phyloP scores from a whole-genome alignment of 768 basidiomycete species.

The Leccinum truebloodii region DNA sequence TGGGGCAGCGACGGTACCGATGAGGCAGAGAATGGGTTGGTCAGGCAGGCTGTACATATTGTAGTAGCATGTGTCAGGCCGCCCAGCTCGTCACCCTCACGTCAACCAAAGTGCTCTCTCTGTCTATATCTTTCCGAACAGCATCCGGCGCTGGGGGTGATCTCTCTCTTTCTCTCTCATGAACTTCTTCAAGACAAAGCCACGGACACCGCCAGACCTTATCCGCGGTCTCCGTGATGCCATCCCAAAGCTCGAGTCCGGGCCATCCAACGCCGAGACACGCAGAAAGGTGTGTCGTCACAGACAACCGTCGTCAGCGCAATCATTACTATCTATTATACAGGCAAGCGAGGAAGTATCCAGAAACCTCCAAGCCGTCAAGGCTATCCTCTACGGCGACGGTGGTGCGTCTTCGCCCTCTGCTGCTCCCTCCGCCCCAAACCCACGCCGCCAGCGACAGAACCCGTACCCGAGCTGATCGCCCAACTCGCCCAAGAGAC shows the following conservation, averaged over 20 bases:
- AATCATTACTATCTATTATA: conserved; percentile 3
- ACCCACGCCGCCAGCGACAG: conserved; percentile 37
- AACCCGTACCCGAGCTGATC: conserved; percentile 85
- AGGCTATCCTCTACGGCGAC: conserved; percentile 84
- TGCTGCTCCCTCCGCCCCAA: conserved; percentile 2
- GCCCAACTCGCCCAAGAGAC: conserved; percentile 97
- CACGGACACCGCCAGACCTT: conserved; percentile 83
- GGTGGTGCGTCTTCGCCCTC: conserved; percentile 56
- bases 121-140: conserved; percentile 1
- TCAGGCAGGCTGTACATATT: too few relatives aligned
- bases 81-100: too few relatives aligned
- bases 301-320: background rate
- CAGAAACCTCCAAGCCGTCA: conserved; percentile 89
- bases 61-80: too few relatives aligned
- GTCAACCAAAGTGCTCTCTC: too few relatives aligned
- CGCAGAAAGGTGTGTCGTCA: conserved; percentile 70
- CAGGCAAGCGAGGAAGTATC: conserved; percentile 89
- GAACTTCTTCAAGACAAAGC: conserved; percentile 97
- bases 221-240: conserved; percentile 80
- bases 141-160: background rate
- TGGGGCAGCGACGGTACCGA: background rate
- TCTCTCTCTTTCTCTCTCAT: conserved; percentile 40
- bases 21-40: conserved; percentile 6
- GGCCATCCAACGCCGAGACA: conserved; percentile 72
- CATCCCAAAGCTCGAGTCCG: conserved; percentile 72